Base-by-base conservation (phyloP, 2,329 filamentous ascomycete species). In the Penicillium sp. region DNA sequence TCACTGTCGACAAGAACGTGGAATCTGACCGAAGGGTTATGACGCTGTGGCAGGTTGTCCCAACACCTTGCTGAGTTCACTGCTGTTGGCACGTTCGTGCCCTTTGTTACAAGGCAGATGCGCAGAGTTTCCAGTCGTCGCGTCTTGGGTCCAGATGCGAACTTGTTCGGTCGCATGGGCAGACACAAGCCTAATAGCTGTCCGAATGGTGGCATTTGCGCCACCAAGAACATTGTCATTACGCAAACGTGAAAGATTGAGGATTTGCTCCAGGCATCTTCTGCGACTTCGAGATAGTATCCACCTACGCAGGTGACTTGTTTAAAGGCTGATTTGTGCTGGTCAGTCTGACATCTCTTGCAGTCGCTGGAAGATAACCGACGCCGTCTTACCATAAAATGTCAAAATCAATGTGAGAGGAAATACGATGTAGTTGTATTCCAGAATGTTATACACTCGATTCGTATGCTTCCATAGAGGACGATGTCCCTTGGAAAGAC, bases 101-200 rank as follows among this genome's bases (percentile, higher is more conserved):
- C 53, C 24, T 53, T 52, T 10, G 53, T 55, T 14, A 53, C 53
- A 13, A 55, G 45, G 24, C 48, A 55, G 29, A 55, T 41, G 16
- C 41, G 21, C 16, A 55, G 47, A 4, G 48, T 52, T 16, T 39
- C 44, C 10, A 55, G 38, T 3, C 24, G 44, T 38, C 48, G 43
- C 27, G 29, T 48, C 39, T 44, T 48, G 24, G 53, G 44, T 6
- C 31, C 14, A 4, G 39, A 27, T 5, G 53, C 27, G 39, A 52
- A 48, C 29, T 39, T 31, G 34, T 48, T 47, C 14, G 53, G 53
- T 36, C 40, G 48, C 41, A 53, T 52, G 9, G 48, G 48, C 14
- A 48, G 44, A 40, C 45, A 48, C n/a, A 55, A 32, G 14, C 53
- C 53, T 13, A 47, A n/a, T 2, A 49, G 31, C 10, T 51, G 47